Evolutionary conservation across 164 flowering plant species (phyloP).

Genomic region (Vitis labrusca): DNA sequence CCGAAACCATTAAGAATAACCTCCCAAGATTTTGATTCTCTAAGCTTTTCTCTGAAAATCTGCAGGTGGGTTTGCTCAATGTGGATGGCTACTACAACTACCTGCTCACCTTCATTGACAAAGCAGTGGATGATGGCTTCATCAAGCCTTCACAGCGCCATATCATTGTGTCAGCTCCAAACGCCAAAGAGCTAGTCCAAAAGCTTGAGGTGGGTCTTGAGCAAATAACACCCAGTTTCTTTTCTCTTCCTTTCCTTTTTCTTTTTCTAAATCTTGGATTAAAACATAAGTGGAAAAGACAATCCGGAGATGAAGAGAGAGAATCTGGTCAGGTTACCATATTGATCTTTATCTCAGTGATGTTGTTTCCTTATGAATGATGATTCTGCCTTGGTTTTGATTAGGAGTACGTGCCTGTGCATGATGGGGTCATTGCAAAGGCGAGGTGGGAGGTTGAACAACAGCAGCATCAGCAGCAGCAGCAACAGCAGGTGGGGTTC

Average conservation of each 20-base stretch:
- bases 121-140: constrained; percentile 72
- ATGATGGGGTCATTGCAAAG: constrained; percentile 38
- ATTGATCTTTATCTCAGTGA: neutral
- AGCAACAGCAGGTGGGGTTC: constrained; percentile 30
- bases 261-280: neutral
- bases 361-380: constrained; percentile 3
- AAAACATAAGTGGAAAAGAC: constrained; percentile 3
- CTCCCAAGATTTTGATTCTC: neutral
- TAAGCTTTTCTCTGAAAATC: neutral
- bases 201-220: constrained; percentile 51
- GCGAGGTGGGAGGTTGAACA: constrained; percentile 40
- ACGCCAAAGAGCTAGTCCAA: constrained; percentile 52
- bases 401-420: constrained; percentile 43
- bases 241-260: too few species aligned
- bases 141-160: constrained; percentile 54
- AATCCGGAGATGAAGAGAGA: neutral
- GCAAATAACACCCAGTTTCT: too few species aligned
- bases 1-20: too few species aligned
- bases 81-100: constrained; percentile 74
- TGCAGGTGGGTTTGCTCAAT: constrained; percentile 64
- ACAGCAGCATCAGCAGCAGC: constrained; percentile 16
- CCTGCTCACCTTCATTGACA: constrained; percentile 60
- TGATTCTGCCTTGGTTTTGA: constrained; percentile 1
- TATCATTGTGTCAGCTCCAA: constrained; percentile 62
- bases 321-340: neutral